These are phyloP conservation scores for Backusella morwellensis DNA, from an alignment of 192 early-diverging fungal genomes.

Conservation along the genomic window DNA sequence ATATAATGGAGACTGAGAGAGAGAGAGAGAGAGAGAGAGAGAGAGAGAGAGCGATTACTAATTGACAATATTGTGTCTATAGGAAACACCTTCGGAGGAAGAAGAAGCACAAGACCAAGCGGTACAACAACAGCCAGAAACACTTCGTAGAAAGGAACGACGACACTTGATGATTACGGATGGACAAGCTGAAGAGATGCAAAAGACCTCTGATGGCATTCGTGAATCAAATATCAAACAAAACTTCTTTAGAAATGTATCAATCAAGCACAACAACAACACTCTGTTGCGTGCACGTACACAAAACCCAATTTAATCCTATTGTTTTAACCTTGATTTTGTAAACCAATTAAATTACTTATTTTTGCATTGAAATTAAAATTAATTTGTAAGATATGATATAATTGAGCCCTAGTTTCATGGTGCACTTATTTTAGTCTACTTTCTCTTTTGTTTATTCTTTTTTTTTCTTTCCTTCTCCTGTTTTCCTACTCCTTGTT, in stretches of 20 bases:
- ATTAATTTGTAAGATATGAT: neutral
- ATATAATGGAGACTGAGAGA: neutral
- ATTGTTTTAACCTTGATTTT: neutral
- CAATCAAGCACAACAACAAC: neutral
- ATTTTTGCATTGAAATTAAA: neutral
- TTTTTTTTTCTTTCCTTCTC: neutral
- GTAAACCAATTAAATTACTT: neutral
- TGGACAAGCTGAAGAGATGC: neutral
- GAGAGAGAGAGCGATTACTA: neutral
- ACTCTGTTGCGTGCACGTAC: neutral
- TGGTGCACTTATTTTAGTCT: neutral
- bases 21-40: neutral
- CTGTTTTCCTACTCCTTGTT: neutral
- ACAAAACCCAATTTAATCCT: neutral
- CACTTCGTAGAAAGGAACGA: slow-evolving; percentile 3
- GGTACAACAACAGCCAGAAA: neutral
- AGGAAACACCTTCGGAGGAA: neutral
- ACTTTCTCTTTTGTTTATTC: neutral
- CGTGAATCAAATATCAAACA: neutral
- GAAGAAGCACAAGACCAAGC: neutral
- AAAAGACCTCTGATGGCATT: neutral
- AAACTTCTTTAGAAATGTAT: neutral
- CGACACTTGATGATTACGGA: neutral
- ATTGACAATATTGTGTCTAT: neutral
- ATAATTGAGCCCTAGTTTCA: no score